phyloP scores from a whole-genome alignment of 176 grass and related monocot species.

The Carex myosuroides region DNA sequence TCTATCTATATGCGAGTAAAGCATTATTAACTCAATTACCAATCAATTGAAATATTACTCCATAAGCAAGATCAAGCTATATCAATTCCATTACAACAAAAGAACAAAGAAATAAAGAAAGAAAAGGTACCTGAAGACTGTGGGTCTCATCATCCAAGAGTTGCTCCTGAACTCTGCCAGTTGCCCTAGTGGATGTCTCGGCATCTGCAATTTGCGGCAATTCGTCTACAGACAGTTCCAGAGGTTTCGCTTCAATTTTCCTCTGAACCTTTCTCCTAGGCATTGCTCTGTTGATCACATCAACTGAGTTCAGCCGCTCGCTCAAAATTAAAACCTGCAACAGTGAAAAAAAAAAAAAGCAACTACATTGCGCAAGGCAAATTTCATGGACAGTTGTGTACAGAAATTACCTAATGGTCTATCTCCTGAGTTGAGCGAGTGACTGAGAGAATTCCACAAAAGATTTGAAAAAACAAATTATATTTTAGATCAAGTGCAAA shows the following conservation, averaged over 20 bases:
- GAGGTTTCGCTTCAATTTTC: conserved; percentile 43
- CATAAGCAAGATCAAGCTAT: neutral
- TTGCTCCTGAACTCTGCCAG: conserved; percentile 73
- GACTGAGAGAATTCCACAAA: neutral
- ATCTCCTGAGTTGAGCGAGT: neutral
- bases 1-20: conserved; percentile 44
- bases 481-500: conserved; percentile 30
- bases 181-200: conserved; percentile 36
- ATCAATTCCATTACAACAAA: neutral
- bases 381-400: neutral
- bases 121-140: conserved; percentile 50
- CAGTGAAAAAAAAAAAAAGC: conserved; percentile 8
- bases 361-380: conserved; percentile 5
- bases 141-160: conserved; percentile 83
- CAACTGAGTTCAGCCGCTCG: conserved; percentile 72
- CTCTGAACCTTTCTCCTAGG: conserved; percentile 76
- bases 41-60: neutral
- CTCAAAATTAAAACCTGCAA: conserved; percentile 87
- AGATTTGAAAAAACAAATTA: neutral
- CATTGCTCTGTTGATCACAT: conserved; percentile 74
- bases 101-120: neutral
- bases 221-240: conserved; percentile 38
- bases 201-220: conserved; percentile 39
- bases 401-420: neutral
- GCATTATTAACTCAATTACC: neutral